These are phyloP conservation scores for Coleophoma eucalyptorum DNA, from an alignment of 2,329 filamentous ascomycete species.

Conservation along the genomic window DNA sequence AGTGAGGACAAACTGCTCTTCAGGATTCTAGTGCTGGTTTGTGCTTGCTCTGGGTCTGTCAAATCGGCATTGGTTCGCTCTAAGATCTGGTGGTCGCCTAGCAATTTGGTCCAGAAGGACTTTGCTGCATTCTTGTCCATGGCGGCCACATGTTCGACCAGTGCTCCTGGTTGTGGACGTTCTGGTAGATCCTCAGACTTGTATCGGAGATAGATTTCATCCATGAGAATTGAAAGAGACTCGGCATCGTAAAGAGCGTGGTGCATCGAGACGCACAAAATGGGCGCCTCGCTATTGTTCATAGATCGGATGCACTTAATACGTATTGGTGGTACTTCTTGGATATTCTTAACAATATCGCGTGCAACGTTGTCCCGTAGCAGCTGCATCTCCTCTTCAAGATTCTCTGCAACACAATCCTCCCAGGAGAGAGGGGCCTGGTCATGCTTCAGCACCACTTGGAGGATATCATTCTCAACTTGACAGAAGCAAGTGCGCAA, in stretches of 20 bases:
- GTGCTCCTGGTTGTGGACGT: constrained; percentile 17
- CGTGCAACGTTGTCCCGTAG: constrained; percentile 13
- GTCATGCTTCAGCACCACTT: constrained; percentile 23
- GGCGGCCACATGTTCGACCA: constrained; percentile 24
- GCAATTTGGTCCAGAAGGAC: constrained; percentile 21
- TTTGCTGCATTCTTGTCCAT: constrained; percentile 23
- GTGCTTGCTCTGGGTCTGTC: background rate
- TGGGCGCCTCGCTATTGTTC: constrained; percentile 7
- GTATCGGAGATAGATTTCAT: constrained; percentile 27
- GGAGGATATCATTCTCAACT: constrained; percentile 26
- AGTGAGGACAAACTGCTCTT: background rate
- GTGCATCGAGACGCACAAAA: constrained; percentile 30
- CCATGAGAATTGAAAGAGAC: constrained; percentile 28
- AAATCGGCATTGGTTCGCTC: too few relatives aligned
- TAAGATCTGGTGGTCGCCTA: constrained; percentile 9
- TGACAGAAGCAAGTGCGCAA: constrained; percentile 28
- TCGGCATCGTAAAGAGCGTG: constrained; percentile 33
- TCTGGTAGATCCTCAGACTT: constrained; percentile 5
- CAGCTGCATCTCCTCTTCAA: constrained; percentile 1
- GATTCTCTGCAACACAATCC: background rate
- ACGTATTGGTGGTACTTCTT: constrained; percentile 21
- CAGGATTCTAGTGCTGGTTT: background rate
- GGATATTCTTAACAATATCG: constrained; percentile 24
- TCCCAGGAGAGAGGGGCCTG: background rate
- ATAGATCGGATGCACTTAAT: constrained; percentile 18